Conservation (phyloP, 179 eudicot species). For the Spergularia azorica region DNA sequence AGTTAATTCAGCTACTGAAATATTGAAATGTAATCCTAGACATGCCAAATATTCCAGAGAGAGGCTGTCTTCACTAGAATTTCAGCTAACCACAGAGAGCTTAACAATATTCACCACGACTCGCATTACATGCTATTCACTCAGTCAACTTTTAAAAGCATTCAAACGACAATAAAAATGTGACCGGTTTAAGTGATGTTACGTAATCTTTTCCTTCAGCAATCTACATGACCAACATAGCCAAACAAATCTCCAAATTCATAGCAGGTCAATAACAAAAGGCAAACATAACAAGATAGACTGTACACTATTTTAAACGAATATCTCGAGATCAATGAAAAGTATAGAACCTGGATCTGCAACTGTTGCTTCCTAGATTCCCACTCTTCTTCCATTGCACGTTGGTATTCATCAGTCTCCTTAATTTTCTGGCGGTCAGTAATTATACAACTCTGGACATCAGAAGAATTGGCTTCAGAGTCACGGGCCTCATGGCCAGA, state of each 20-base stretch:
- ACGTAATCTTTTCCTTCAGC: too few relatives aligned
- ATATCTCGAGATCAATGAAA: neutral
- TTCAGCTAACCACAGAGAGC: too few relatives aligned
- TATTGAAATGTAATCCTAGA: too few relatives aligned
- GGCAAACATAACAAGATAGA: neutral
- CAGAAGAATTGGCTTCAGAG: slow-evolving; percentile 9
- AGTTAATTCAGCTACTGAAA: too few relatives aligned
- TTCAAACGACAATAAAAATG: neutral
- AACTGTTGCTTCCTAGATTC: slow-evolving; percentile 64
- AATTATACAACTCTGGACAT: slow-evolving; percentile 38
- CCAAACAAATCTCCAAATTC: too few relatives aligned
- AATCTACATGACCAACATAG: too few relatives aligned
- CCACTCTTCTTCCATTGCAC: slow-evolving; percentile 80
- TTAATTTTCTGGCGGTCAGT: slow-evolving; percentile 69
- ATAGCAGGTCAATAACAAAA: neutral
- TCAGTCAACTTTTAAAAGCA: neutral
- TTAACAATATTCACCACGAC: too few relatives aligned
- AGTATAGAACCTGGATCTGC: slow-evolving; percentile 56
- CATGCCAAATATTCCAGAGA: too few relatives aligned
- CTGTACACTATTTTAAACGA: neutral
- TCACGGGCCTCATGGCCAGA: neutral
- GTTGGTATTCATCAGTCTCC: slow-evolving; percentile 87
- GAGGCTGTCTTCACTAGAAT: too few relatives aligned
- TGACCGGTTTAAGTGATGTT: neutral
- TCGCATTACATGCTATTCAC: too few relatives aligned